Evolutionary conservation across 129 eudicot species (phyloP), one percentile per base, ranked within the genome.

Genomic region (Helianthus tuberosus): DNA sequence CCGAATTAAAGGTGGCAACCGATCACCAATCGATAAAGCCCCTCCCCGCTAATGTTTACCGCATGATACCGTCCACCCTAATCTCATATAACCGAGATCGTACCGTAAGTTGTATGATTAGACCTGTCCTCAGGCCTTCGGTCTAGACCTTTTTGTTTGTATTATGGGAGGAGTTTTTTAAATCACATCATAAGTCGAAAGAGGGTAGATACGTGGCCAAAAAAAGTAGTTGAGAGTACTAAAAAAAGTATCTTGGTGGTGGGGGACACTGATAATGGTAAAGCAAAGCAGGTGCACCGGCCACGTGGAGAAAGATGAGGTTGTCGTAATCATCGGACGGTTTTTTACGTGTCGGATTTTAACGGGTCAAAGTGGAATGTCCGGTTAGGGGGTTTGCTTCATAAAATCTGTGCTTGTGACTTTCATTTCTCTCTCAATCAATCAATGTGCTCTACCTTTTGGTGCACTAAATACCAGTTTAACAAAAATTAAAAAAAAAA

Each of bases 231-330:
- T 64, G 79, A 6, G 38, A 7, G 44, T 64, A 53, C 79, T 41
- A 75, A 65, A 64, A 75, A 65, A 64, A 75, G n/a, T 50, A 64
- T 75, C 58, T 53, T 65, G 73, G 73, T 75, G 73, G 79, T 64
- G 79, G 79, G 69, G 65, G 32, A 65, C 79, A 64, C 65, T 8
- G 44, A 58, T 9, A 11, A 57, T n/a, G 57, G 49, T 29, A 44
- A 9, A 58, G 38, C 38, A 58, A 58, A 58, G 64, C 64, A 23
- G 64, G 64, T 58, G 29, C 23, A 53, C 73, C 73, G 79, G 79
- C 68, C 79, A 75, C 79, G 79, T 75, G 79, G 65, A 65, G 73
- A 36, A 53, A 52, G 79, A 7, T 46, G 44, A 75, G 57, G 66
- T 10, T 39, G 79, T 64, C 72, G 79, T 75, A 64, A 75, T 75